Evolutionary conservation across 305 asterid species (phyloP), one percentile per base, ranked within the genome.

Genomic region (Fraxinus platypoda): DNA sequence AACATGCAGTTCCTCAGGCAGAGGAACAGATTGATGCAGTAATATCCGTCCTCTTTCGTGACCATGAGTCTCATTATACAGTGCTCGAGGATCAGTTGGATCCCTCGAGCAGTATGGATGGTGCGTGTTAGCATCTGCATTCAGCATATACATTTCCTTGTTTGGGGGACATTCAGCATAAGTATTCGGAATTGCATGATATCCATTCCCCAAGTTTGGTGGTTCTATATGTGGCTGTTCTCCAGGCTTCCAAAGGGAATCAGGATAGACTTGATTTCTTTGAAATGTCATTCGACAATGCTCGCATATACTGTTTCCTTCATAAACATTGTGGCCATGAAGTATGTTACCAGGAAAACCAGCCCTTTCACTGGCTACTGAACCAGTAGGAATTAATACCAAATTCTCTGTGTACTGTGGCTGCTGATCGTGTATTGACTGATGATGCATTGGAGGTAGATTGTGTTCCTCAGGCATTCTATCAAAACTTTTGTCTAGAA

Each of bases 271-370:
- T 83, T 91, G 95, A 86, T 89, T 91, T 85, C 97, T 90, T 41
- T 71, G 97, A 87, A 88, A 88, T 23, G 91, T 74, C 89, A 89
- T 82, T 78, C 94, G 84, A 81, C 95, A 93, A 79, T 90, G 87
- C 49, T 90, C 95, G 37, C 97, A 90, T 34, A 87, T 76, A 82
- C 84, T 91, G 87, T 89, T 93, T 37, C 94, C 95, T 77, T 93
- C 98, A 46, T 87, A 89, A 35, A 81, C 87, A 75, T 82, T 87
- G 57, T 91, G 83, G 31, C 91, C 92, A 46, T 92, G 97, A 71
- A 90, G 85, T 73, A 91, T 87, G 84, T 91, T 94, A n/a, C 96
- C 94, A 0, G 95, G 94, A 84, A 93, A 94, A 77, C 97, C 94
- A 59, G 92, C 78, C 83, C 87, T 91, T 21, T 93, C 97, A 76